Percentiles rank a stretch among this genome's conserved stretches.
Evolutionary conservation across 805 yeast species (phyloP).

Genomic region (Candida incommunis): DNA sequence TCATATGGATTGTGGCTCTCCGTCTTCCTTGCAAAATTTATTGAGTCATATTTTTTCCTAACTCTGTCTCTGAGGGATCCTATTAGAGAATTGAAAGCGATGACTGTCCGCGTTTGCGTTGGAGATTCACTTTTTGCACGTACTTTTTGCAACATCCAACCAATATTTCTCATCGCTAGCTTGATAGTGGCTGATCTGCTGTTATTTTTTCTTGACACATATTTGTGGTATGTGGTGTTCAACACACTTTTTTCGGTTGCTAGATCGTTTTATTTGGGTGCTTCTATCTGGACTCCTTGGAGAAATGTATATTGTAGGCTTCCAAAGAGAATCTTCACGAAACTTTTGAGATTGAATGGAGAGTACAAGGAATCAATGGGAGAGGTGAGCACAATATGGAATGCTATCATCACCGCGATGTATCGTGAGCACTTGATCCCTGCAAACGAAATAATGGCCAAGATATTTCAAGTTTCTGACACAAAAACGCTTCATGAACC

Average conservation of each 20-base stretch:
- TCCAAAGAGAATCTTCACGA: constrained; percentile 63
- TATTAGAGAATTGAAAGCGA: constrained; percentile 46
- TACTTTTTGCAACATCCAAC: constrained; percentile 39
- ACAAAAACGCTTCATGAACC: constrained; percentile 49
- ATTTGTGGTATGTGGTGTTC: constrained; percentile 76
- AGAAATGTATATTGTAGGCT: constrained; percentile 61
- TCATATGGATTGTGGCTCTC: constrained; percentile 59
- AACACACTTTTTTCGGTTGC: constrained; percentile 61
- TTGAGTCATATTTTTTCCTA: constrained; percentile 68
- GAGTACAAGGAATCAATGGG: constrained; percentile 20
- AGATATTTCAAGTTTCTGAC: constrained; percentile 23
- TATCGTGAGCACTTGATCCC: constrained; percentile 67
- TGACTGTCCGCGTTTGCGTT: constrained; percentile 40
- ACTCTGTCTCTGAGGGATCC: constrained; percentile 64
- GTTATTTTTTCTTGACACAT: constrained; percentile 66
- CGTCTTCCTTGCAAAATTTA: constrained; percentile 51
- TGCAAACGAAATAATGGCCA: constrained; percentile 25
- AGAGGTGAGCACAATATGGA: constrained; percentile 39
- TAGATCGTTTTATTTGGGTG: constrained; percentile 58
- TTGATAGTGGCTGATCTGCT: constrained; percentile 49
- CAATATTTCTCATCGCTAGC: constrained; percentile 38
- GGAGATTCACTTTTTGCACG: constrained; percentile 48
- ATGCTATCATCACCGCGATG: constrained; percentile 70
- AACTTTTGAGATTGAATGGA: constrained; percentile 40
- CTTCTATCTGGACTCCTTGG: constrained; percentile 85